Evolutionary conservation across 2,329 filamentous ascomycete species (phyloP), one percentile per base, ranked within the genome.

Genomic region (Clathrospora elynae): DNA sequence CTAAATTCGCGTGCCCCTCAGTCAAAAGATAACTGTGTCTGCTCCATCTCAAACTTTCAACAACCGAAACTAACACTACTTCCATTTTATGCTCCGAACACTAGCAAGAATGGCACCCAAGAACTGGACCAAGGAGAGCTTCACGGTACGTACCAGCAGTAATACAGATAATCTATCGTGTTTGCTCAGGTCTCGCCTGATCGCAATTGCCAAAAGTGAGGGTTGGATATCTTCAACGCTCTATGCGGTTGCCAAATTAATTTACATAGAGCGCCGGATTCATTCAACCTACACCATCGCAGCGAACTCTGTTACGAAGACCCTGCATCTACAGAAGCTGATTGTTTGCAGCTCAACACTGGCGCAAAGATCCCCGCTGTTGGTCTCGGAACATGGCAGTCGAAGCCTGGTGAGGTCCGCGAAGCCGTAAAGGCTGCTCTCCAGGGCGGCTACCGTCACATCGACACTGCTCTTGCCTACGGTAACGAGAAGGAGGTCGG

Each of bases 341-440:
- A 55, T 11, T 14, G 29, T 18, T 42, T 48, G 18, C 53, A 58
- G 51, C 63, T 66, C 55, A 66, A 66, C 51, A 64, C 84, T 39
- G 88, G 88, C 46, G 85, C 81, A 69, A 84, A 88, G 73, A 93
- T 93, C 49, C 86, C 87, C 42, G 84, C 84, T 57, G 71, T 91
- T 54, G 87, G 87, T 49, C 78, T 91, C 31, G 88, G 88, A 42
- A 91, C 88, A 42, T 91, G 87, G 87, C 86, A 90, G 64, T 88
- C 87, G 34, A 68, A 78, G 61, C 83, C 85, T 42, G 81, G 80
- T 55, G 79, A 88, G 70, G 86, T 89, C 42, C 77, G 80, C 57
- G 73, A 80, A 38, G 88, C 88, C 40, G 88, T 92, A 53, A 82
- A 87, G 71, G 75, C 76, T 23, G 87, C 87, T 17, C 77, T 90